These are phyloP conservation scores for Papiliotrema laurentii DNA, from an alignment of 1,284 basidiomycete species.

Conservation along the genomic window DNA sequence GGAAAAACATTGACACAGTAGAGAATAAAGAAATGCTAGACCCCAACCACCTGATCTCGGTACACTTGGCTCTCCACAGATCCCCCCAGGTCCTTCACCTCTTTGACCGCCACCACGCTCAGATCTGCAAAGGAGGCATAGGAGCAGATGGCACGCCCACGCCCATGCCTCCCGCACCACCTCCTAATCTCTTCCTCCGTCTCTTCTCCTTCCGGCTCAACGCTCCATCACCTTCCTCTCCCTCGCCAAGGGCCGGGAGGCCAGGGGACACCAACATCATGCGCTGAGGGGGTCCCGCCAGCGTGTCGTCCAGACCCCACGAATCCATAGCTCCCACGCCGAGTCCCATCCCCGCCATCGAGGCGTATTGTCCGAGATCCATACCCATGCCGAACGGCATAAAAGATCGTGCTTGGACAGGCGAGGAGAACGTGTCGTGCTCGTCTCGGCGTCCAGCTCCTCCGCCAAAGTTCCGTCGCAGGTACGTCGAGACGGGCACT, in stretches of 20 bases:
- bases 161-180: not conserved
- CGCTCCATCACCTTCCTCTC: not conserved
- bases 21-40: no score
- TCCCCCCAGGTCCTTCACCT: no score
- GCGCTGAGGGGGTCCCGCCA: not conserved
- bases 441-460: constrained; percentile 1
- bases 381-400: not conserved
- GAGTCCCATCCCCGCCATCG: not conserved
- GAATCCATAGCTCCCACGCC: not conserved
- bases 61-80: no score
- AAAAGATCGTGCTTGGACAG: not conserved
- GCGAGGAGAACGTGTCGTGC: not conserved
- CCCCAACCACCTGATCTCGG: no score
- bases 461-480: constrained; percentile 30
- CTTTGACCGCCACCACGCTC: no score
- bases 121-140: no score
- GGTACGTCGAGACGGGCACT: constrained; percentile 39
- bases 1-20: no score
- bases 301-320: constrained; percentile 1
- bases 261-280: constrained; percentile 1
- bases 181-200: constrained; percentile 1
- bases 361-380: no score
- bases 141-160: not conserved
- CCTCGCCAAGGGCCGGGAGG: not conserved
- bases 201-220: constrained; percentile 4